Evolutionary conservation across 345 rosid species (phyloP), one percentile per base, ranked within the genome.

Genomic region (Euclidium syriacum): DNA sequence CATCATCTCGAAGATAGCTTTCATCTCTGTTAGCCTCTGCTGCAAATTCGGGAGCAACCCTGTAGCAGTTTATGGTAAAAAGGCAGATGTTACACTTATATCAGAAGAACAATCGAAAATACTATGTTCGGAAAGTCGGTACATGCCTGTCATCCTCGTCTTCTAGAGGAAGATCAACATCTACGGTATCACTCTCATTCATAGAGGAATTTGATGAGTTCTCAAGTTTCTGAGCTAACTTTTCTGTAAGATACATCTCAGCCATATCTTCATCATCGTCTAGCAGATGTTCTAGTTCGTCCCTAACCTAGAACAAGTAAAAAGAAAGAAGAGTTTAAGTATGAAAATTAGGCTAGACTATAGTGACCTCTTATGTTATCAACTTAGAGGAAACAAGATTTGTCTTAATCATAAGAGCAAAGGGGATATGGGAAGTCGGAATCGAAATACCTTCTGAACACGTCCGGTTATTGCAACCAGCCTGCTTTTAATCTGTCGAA

Each of bases 251-350:
- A 79, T 92, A 92, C 98, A 92, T 84, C 84, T 92, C 97, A 27
- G 94, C 95, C 97, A 92, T 92, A 74, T 92, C 98, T 25, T 85
- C 98, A 65, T 87, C 98, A 67, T 89, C 97, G 62, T 92, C 98
- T 64, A 92, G 83, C 64, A 92, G 75, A 55, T 92, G 91, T 71
- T 89, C 98, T 59, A 92, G 73, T 43, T 90, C 96, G 74, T 90
- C 96, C 75, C 99, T 75, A 8, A 94, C 96, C 99, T 94, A 73
- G 58, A 63, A 6, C 18, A 16, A 1, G 49, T 12, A 3, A 55
- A 47, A 3, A 14, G 15, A 46, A 48, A 25, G 15, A 18, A 41
- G 38, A 55, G 56, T 9, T 27, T 25, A 48, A 33, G 25, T 17
- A 25, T 24, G 38, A 27, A 36, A 43, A 50, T 29, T 32, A 22